A percentile compares a stretch with the other conserved stretches of the same genome.
phyloP scores from a whole-genome alignment of 345 rosid genomes.

The Trapa incisa region DNA sequence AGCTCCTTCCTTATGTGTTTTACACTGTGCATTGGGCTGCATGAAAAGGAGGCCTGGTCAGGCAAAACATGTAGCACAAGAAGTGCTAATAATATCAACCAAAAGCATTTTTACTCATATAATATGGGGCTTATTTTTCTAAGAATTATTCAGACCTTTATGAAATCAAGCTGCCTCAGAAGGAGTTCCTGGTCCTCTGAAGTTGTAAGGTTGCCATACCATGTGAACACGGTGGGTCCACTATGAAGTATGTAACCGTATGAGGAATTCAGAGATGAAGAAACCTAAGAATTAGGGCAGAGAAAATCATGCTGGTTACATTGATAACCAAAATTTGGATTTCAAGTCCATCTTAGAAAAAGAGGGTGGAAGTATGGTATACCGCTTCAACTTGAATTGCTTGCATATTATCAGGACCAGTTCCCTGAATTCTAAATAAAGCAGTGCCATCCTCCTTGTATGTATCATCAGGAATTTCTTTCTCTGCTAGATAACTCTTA shows the following conservation, averaged over 20 bases:
- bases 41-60: slow-evolving; percentile 16
- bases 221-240: slow-evolving; percentile 64
- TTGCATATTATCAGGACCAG: slow-evolving; percentile 99
- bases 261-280: slow-evolving; percentile 80
- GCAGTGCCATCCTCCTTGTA: slow-evolving; percentile 73
- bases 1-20: slow-evolving; percentile 85
- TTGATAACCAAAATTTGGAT: background rate
- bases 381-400: slow-evolving; percentile 94
- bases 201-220: slow-evolving; percentile 80
- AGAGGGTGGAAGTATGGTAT: slow-evolving; percentile 7
- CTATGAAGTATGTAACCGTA: slow-evolving; percentile 85
- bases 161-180: slow-evolving; percentile 91
- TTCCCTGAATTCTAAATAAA: slow-evolving; percentile 77
- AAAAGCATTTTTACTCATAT: background rate
- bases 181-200: slow-evolving; percentile 71
- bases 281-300: slow-evolving; percentile 32
- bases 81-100: background rate
- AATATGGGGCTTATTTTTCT: background rate
- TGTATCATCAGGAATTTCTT: slow-evolving; percentile 66
- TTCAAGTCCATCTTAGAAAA: background rate
- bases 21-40: slow-evolving; percentile 79
- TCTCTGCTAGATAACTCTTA: slow-evolving; percentile 63
- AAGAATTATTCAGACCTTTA: slow-evolving; percentile 49
- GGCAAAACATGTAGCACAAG: background rate
- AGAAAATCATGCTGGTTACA: background rate